Base-by-base conservation (phyloP, 2,329 filamentous ascomycete species). In the Tolypocladium ophioglossoides region DNA sequence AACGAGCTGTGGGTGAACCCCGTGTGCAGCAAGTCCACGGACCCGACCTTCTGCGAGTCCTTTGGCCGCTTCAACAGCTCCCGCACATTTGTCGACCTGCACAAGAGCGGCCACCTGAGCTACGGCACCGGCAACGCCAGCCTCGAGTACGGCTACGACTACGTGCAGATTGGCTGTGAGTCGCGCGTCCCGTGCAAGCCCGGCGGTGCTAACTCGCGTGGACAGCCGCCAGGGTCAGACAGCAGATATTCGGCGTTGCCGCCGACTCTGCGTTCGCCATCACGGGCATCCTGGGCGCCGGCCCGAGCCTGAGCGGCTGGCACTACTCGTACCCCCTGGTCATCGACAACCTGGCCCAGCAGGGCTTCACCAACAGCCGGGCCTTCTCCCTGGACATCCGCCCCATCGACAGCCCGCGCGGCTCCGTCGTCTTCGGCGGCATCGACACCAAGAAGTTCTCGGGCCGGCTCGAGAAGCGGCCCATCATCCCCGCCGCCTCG, bases 401-500 rank as follows among this genome's bases (percentile, higher is more conserved):
- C 41, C 62, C 62, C 11, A 56, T 69, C 22, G 60, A 62, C 24
- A 70, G 64, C 55, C 57, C 59, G 8, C 63, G 64, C 50, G 68
- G 64, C 44, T 66, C 66, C 12, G 66, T 68, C 24, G 63, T 83
- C 24, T 84, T 82, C 50, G 80, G 80, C 22, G 80, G 81, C 20
- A 72, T 83, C 50, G 78, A 84, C 59, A 77, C 71, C 4, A 74
- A 69, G 53, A 83, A 82, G 62, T 84, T 74, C 60, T 68, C 69
- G 2, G 83, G 82, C 20, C 62, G 65, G 4, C 74, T 86, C 3
- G 66, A 75, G 58, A 80, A 77, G 51, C 69, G 82, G 1, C 79
- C 82, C 46, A 79, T 85, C 57, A 71, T 83, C 56, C 72, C 74
- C 18, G 62, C 68, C 4, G 68, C 63, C 7, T 57, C 68, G 8